These are phyloP conservation scores for Rhizophagus clarus DNA, from an alignment of 192 early-diverging fungal species.

Conservation along the genomic window DNA sequence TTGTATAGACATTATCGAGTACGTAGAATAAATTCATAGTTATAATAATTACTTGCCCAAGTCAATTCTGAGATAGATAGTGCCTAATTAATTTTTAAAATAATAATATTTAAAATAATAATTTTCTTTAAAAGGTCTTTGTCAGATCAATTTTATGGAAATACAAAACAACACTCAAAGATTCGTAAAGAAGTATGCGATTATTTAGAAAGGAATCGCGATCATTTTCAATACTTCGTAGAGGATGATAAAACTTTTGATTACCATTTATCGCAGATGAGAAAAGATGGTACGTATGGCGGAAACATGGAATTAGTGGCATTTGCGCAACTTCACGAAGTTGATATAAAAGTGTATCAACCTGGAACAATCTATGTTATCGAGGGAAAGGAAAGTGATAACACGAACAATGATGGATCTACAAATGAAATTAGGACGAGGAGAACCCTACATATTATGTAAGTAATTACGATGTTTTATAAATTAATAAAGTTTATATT, in stretches of 20 bases:
- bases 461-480: not conserved
- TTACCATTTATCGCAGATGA: conserved; percentile 62
- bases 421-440: not conserved
- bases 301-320: conserved; percentile 77
- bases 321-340: conserved; percentile 61
- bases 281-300: conserved; percentile 61
- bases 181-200: conserved; percentile 62
- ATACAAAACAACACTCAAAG: conserved; percentile 52
- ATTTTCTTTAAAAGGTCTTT: conserved; percentile 52
- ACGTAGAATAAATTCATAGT: not conserved
- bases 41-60: not conserved
- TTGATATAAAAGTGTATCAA: conserved; percentile 74
- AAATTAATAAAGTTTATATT: not conserved
- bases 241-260: conserved; percentile 63
- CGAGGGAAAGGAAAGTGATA: conserved; percentile 54
- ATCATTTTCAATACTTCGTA: conserved; percentile 65
- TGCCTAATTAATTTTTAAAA: too few species aligned
- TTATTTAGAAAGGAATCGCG: conserved; percentile 59
- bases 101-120: not conserved
- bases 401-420: not conserved
- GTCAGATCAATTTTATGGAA: conserved; percentile 70
- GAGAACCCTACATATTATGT: conserved; percentile 34
- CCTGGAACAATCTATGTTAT: conserved; percentile 72
- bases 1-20: too few species aligned
- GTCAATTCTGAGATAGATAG: too few species aligned